phyloP scores from a whole-genome alignment of 345 rosid species.

The Jatropha curcas region DNA sequence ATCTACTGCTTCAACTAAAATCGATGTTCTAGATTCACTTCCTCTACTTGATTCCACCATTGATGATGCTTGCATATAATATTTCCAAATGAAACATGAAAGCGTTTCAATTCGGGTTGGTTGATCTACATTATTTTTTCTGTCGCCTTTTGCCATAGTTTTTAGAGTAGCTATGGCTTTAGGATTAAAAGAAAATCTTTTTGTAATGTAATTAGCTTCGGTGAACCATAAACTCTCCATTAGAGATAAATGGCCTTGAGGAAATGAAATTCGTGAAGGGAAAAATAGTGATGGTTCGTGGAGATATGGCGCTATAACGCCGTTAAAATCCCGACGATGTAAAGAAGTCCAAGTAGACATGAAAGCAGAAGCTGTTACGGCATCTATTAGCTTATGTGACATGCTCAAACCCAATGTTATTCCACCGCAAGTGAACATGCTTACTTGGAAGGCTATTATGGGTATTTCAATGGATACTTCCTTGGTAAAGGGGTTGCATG shows the following conservation, averaged over 20 bases:
- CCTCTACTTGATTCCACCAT: no score
- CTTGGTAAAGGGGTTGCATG: neutral
- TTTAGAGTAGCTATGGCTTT: neutral
- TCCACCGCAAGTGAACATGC: constrained; percentile 15
- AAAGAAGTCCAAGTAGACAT: constrained; percentile 1
- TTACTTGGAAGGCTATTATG: neutral
- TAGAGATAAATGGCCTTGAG: constrained; percentile 11
- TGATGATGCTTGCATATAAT: constrained; percentile 9
- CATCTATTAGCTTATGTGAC: constrained; percentile 19
- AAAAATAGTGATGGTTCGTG: constrained; percentile 3
- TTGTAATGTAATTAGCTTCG: constrained; percentile 9
- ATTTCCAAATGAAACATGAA: constrained; percentile 21
- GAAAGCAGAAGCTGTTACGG: neutral
- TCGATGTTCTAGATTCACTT: constrained; percentile 7
- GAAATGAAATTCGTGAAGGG: constrained; percentile 15
- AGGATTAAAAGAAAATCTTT: constrained; percentile 4
- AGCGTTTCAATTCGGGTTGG: neutral
- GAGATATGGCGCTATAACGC: neutral
- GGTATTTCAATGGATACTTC: neutral
- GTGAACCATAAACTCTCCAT: constrained; percentile 21
- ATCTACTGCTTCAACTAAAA: constrained; percentile 21
- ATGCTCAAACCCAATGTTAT: neutral
- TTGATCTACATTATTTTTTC: neutral
- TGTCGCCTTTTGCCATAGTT: neutral
- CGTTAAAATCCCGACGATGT: neutral